Evolutionary conservation across 2,329 filamentous ascomycete species (phyloP).

Genomic region (Mycosphaerella arachidis): DNA sequence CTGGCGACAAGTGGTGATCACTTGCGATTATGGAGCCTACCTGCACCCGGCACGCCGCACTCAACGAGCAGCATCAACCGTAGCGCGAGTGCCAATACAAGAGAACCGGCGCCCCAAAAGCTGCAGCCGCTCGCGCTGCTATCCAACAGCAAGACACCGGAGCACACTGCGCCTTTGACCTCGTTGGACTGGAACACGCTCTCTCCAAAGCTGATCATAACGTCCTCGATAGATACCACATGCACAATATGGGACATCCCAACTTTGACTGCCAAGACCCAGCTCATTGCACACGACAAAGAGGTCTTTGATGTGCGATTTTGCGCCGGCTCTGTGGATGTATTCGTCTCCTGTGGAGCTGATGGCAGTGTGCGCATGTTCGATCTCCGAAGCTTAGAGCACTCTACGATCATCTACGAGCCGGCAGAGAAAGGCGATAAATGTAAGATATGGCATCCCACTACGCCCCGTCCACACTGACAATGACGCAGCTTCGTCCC

Average conservation of each 20-base stretch:
- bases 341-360: slow-evolving; percentile 95
- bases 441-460: slow-evolving; percentile 30
- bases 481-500: slow-evolving; percentile 34
- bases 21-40: slow-evolving; percentile 87
- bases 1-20: slow-evolving; percentile 94
- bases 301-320: slow-evolving; percentile 98
- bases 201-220: slow-evolving; percentile 95
- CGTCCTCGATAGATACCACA: slow-evolving; percentile 96
- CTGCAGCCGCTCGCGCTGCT: slow-evolving; percentile 86
- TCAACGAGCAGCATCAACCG: slow-evolving; percentile 59
- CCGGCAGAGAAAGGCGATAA: slow-evolving; percentile 75
- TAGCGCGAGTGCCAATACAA: slow-evolving; percentile 58
- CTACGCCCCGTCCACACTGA: slow-evolving; percentile 3
- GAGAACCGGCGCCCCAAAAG: slow-evolving; percentile 63
- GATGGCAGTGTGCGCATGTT: slow-evolving; percentile 99
- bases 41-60: slow-evolving; percentile 39
- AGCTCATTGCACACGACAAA: slow-evolving; percentile 97
- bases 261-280: slow-evolving; percentile 93
- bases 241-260: slow-evolving; percentile 99
- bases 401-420: slow-evolving; percentile 98
- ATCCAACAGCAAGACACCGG: slow-evolving; percentile 96
- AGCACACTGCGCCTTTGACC: slow-evolving; percentile 93
- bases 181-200: slow-evolving; percentile 98
- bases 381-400: slow-evolving; percentile 89
- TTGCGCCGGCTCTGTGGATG: slow-evolving; percentile 96